These are phyloP conservation scores for Pseudomonodictys pantanalensis DNA, from an alignment of 495 filamentous ascomycete species.

Conservation along the genomic window DNA sequence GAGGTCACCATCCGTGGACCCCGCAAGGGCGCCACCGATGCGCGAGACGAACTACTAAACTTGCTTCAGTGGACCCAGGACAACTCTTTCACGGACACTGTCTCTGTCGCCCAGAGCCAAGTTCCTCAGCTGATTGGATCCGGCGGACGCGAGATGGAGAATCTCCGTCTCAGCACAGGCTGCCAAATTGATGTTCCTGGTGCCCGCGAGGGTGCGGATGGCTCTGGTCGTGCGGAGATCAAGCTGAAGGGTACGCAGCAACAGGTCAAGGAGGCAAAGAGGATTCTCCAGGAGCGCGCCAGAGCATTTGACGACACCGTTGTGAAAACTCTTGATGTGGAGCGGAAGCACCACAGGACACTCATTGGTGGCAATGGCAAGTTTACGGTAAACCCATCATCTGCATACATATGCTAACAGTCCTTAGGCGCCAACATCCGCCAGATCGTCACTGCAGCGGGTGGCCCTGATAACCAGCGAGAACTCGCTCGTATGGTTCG, in stretches of 20 bases:
- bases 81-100: constrained; percentile 70
- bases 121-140: constrained; percentile 86
- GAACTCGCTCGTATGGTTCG: constrained; percentile 81
- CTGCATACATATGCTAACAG: constrained; percentile 35
- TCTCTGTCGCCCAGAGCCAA: constrained; percentile 83
- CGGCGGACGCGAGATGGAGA: constrained; percentile 84
- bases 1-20: constrained; percentile 90
- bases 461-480: constrained; percentile 79
- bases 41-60: constrained; percentile 82
- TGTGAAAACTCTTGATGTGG: constrained; percentile 76
- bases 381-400: constrained; percentile 39
- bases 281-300: constrained; percentile 76
- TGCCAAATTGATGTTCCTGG: constrained; percentile 88
- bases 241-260: constrained; percentile 85
- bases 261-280: constrained; percentile 86
- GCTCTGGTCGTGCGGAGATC: constrained; percentile 70
- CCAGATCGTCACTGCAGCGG: constrained; percentile 80
- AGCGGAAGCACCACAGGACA: constrained; percentile 85
- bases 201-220: constrained; percentile 57
- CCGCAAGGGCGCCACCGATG: constrained; percentile 84
- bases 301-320: constrained; percentile 83
- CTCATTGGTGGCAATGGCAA: constrained; percentile 87
- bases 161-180: constrained; percentile 74
- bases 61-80: constrained; percentile 83
- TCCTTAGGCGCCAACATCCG: constrained; percentile 74